Evolutionary conservation across 2,329 filamentous ascomycete species (phyloP).

Genomic region (Alternaria burnsii): DNA sequence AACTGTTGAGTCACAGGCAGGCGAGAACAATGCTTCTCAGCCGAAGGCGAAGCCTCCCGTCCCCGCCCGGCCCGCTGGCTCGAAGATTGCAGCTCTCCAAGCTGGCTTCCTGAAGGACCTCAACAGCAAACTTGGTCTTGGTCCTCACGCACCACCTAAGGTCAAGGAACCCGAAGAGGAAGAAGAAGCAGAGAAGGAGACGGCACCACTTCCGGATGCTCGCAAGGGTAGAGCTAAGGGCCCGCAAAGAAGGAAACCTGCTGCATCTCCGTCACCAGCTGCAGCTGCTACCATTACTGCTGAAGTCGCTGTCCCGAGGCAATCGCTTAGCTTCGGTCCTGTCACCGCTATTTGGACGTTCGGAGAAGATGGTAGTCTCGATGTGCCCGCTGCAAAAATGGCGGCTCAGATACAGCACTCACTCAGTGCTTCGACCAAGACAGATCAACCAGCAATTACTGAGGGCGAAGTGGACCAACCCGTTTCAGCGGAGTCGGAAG

Average conservation of each 20-base stretch:
- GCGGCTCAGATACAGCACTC: conserved; percentile 37
- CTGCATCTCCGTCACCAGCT: conserved; percentile 68
- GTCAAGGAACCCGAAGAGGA: conserved; percentile 73
- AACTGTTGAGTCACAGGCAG: conserved; percentile 32
- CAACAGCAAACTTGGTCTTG: conserved; percentile 86
- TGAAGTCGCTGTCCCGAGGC: conserved; percentile 48
- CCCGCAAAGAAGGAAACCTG: conserved; percentile 77
- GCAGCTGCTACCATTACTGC: conserved; percentile 49
- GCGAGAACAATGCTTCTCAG: conserved; percentile 50
- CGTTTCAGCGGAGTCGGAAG: conserved; percentile 15
- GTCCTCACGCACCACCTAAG: conserved; percentile 79
- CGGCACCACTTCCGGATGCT: conserved; percentile 84
- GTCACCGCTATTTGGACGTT: conserved; percentile 49
- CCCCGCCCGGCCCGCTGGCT: conserved; percentile 77
- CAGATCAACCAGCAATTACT: conserved; percentile 10
- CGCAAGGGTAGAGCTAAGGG: conserved; percentile 90
- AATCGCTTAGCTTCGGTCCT: conserved; percentile 36
- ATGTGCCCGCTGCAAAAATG: conserved; percentile 44
- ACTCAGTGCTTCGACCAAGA: conserved; percentile 18
- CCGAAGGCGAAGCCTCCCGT: conserved; percentile 83
- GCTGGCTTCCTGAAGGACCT: conserved; percentile 92
- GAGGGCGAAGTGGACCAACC: conserved; percentile 17
- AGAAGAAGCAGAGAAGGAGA: conserved; percentile 64
- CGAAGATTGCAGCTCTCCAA: conserved; percentile 90
- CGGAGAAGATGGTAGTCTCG: conserved; percentile 43